Base-by-base conservation (phyloP, 192 early-diverging fungal genomes). In the Endogone sp. region DNA sequence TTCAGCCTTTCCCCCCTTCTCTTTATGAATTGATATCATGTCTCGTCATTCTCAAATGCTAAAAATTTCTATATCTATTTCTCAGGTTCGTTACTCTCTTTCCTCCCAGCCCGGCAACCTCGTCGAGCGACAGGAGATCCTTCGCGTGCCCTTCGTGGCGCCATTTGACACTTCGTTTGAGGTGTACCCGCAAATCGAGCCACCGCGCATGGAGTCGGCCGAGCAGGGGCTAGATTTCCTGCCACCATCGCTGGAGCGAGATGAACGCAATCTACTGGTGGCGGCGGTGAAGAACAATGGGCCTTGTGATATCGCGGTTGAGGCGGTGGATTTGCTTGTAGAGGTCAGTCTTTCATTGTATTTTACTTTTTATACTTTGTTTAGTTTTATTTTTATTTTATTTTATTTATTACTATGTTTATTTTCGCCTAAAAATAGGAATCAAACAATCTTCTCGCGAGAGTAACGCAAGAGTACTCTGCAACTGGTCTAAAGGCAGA, bases 161-260 rank as follows among this genome's bases (percentile, higher is more conserved):
- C 82, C 86, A 9, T 91, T 91, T 76, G 81, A 81, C 30, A 70
- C 75, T 2, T 62, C 71, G 3, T 88, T 84, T 61, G 73, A 77
- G 37, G 67, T 71, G 24, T 64, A 57, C 67, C 56, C 66, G 27
- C 72, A 78, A 56, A 62, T 59, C 61, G 72, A 79, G 71, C 62
- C 63, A 44, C 73, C 65, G 21, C 72, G 73, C 16, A 11, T 49
- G 37, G 37, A 49, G 16, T 49, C 37, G 9, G 6, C 37, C 16
- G 37, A 49, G 16, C 9, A 49, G 6, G 1, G 9, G 1, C 16
- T 49, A 29, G 49, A 71, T 20, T 20, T 67, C 3, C 65, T 67
- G 22, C 57, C 65, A 9, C 74, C 70, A 10, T 69, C 71, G 21
- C 57, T 77, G 21, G 60, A 70, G 6, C 54, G 62, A 9, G 60